Percentiles rank a stretch among this genome's conserved stretches.
phyloP scores from a whole-genome alignment of 2,329 filamentous ascomycete species.

The Furcasterigmium sp. region DNA sequence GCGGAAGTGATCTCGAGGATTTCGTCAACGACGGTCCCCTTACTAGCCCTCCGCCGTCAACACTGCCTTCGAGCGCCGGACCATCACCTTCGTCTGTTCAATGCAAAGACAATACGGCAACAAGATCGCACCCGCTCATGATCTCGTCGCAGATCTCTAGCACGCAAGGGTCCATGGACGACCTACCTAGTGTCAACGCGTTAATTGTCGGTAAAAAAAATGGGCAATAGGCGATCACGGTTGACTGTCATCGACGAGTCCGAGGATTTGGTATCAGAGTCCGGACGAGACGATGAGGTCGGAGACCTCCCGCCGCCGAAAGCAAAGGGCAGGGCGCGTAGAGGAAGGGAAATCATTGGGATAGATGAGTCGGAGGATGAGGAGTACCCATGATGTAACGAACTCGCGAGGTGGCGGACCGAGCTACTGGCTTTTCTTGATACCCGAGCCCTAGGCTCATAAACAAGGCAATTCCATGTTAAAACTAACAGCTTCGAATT shows the following conservation, averaged over 20 bases:
- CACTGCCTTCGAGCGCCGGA: conserved; percentile 13
- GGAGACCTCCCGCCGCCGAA: conserved; percentile 2
- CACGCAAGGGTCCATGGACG: conserved; percentile 31
- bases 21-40: conserved; percentile 45
- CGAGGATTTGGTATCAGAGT: conserved; percentile 8
- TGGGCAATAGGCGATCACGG: neutral
- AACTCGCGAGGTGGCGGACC: too few species aligned
- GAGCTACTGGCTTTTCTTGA: too few species aligned
- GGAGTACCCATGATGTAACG: neutral
- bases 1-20: conserved; percentile 45
- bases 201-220: neutral
- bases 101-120: conserved; percentile 12
- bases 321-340: conserved; percentile 1
- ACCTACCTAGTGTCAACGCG: conserved; percentile 7
- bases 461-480: too few species aligned
- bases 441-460: too few species aligned
- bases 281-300: conserved; percentile 6
- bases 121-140: conserved; percentile 25
- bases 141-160: conserved; percentile 30
- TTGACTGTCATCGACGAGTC: conserved; percentile 11
- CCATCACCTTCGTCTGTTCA: conserved; percentile 18
- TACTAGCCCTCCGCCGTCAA: conserved; percentile 27
- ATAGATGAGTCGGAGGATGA: conserved; percentile 17
- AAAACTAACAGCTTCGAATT: too few species aligned
- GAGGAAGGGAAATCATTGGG: conserved; percentile 7